Evolutionary conservation across 2,329 filamentous ascomycete species (phyloP).

Genomic region (Diaporthe capsici): DNA sequence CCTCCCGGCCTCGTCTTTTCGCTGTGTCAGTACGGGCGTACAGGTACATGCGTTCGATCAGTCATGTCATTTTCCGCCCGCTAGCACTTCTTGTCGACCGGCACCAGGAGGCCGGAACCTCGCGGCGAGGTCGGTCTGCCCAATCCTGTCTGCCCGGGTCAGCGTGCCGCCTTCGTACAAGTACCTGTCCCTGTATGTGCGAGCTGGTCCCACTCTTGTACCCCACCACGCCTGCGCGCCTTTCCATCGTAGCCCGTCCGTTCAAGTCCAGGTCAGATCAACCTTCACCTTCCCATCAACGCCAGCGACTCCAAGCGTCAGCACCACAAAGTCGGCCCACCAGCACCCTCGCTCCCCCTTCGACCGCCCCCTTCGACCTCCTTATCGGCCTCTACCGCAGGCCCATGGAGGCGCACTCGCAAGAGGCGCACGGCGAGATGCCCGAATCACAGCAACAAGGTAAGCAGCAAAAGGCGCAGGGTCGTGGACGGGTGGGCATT

Average conservation of each 20-base stretch:
- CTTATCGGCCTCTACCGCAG: neutral
- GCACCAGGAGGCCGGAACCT: neutral
- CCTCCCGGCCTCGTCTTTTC: slow-evolving; percentile 1
- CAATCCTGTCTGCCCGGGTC: slow-evolving; percentile 26
- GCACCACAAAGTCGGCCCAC: slow-evolving; percentile 31
- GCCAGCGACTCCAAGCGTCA: slow-evolving; percentile 35
- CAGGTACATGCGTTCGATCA: neutral
- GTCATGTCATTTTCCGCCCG: neutral
- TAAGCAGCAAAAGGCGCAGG: slow-evolving; percentile 37
- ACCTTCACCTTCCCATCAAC: slow-evolving; percentile 34
- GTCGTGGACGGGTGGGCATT: slow-evolving; percentile 2
- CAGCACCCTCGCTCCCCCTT: slow-evolving; percentile 13
- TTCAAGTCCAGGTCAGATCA: slow-evolving; percentile 33
- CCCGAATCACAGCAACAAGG: slow-evolving; percentile 31
- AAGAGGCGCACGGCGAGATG: slow-evolving; percentile 39
- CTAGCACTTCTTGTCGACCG: slow-evolving; percentile 11
- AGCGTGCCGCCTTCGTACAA: slow-evolving; percentile 7
- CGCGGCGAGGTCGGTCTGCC: neutral
- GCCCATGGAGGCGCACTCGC: slow-evolving; percentile 40
- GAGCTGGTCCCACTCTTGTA: slow-evolving; percentile 31
- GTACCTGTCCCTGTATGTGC: slow-evolving; percentile 17
- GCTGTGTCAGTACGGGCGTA: neutral
- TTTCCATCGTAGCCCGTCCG: slow-evolving; percentile 27
- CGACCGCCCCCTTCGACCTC: neutral
- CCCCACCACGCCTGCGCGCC: slow-evolving; percentile 25